A percentile compares a stretch with the other conserved stretches of the same genome.
phyloP scores from a whole-genome alignment of 345 rosid species.

The Raphanus raphanistrum region DNA sequence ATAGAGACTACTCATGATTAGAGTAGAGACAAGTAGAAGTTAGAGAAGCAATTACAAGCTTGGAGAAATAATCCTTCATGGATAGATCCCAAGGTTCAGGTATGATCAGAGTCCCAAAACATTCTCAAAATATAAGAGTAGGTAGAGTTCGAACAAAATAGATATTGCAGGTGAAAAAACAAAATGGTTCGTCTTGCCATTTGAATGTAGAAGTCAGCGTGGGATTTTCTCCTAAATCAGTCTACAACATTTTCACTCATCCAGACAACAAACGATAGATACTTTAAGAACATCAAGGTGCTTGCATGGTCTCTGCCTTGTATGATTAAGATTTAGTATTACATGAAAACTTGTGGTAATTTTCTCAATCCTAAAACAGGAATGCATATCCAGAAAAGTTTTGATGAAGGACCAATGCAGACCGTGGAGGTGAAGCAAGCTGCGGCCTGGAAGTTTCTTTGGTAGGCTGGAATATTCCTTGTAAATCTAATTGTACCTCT shows the following conservation, averaged over 20 bases:
- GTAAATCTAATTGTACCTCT: slow-evolving; percentile 60
- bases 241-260: slow-evolving; percentile 72
- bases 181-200: slow-evolving; percentile 36
- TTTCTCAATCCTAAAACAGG: slow-evolving; percentile 40
- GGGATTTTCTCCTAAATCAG: slow-evolving; percentile 64
- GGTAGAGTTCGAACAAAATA: neutral
- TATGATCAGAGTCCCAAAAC: slow-evolving; percentile 10
- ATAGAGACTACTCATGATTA: slow-evolving; percentile 2
- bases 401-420: slow-evolving; percentile 63
- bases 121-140: neutral
- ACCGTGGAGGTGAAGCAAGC: slow-evolving; percentile 83
- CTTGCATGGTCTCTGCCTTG: neutral
- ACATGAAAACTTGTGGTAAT: too few species aligned
- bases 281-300: slow-evolving; percentile 91
- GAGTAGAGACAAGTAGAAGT: slow-evolving; percentile 42
- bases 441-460: slow-evolving; percentile 86
- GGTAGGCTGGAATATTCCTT: slow-evolving; percentile 84
- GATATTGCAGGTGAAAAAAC: slow-evolving; percentile 53
- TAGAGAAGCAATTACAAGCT: slow-evolving; percentile 54
- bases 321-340: neutral
- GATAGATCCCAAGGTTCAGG: slow-evolving; percentile 64
- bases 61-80: slow-evolving; percentile 89
- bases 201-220: slow-evolving; percentile 25
- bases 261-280: slow-evolving; percentile 72
- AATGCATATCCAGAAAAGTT: slow-evolving; percentile 69